These are phyloP conservation scores for Wickerhamomyces xylosicus DNA, from an alignment of 805 yeast genomes.

Conservation along the genomic window DNA sequence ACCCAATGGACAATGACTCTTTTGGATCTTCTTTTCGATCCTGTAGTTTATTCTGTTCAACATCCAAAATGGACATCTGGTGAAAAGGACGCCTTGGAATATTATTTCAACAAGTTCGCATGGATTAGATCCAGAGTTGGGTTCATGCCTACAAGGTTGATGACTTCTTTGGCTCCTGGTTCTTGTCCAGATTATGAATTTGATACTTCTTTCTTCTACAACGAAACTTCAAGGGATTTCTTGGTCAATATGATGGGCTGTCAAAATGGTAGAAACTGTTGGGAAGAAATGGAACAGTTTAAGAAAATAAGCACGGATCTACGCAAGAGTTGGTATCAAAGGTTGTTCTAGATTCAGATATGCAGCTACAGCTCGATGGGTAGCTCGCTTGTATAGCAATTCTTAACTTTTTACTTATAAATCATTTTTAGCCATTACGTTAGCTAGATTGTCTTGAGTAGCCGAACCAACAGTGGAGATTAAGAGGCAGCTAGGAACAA, in stretches of 20 bases:
- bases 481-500: no score
- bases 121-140: slow-evolving; percentile 32
- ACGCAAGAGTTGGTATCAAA: slow-evolving; percentile 23
- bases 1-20: slow-evolving; percentile 28
- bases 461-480: no score
- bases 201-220: slow-evolving; percentile 25
- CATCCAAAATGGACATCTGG: slow-evolving; percentile 30
- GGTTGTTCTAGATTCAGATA: slow-evolving; percentile 9
- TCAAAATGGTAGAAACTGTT: slow-evolving; percentile 26
- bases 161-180: slow-evolving; percentile 27
- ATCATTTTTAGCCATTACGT: no score
- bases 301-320: slow-evolving; percentile 21
- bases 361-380: no score
- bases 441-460: no score
- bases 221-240: slow-evolving; percentile 27
- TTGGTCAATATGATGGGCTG: slow-evolving; percentile 30
- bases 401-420: no score
- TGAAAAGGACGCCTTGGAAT: slow-evolving; percentile 29
- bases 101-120: slow-evolving; percentile 24
- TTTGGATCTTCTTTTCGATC: slow-evolving; percentile 31
- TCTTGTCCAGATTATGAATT: slow-evolving; percentile 23
- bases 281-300: slow-evolving; percentile 30
- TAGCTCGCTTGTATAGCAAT: no score
- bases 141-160: slow-evolving; percentile 27
- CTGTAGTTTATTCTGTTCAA: slow-evolving; percentile 27